Base-by-base conservation (phyloP, 108 stramenopile species). In the Chaetoceros tenuissimus region DNA sequence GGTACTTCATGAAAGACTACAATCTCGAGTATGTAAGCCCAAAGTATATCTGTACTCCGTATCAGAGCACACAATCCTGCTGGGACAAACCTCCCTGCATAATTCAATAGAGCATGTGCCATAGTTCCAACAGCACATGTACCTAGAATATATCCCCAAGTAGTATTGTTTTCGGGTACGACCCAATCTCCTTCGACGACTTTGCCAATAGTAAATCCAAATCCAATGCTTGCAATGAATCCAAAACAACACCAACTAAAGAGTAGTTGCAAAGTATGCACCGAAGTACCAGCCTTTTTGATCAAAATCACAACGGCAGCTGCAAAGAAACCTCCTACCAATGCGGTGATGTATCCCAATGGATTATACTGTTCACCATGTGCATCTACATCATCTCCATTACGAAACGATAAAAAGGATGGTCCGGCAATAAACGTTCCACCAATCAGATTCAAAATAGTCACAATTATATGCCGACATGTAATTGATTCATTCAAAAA, bases 261-360 rank as follows among this genome's bases (percentile, higher is more conserved):
- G 1, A 78, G 48, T 1, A 79, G 49, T 64, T 79, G 73, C 16
- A 65, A 58, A 0, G 78, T 79, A 51, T 79, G 78, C 21, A 60
- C 64, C 5, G 73, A 73, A 1, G 67, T 55, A 26, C 49, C 51
- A 46, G 71, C 78, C 27, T 70, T 63, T 54, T 73, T 68, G 20
- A 79, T 79, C n/a, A 74, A 30, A 48, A 63, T 67, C 28, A 73
- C 34, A 17, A 74, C 62, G 22, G 55, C 26, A 40, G 73, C 60
- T 31, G 28, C 31, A 48, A 61, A 71, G 28, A 55, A 45, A 0
- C 65, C 27, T 31, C 73, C 78, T 29, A 71, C 1, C 19, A 69
- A 40, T 3, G 62, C 78, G 16, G 78, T 65, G 18, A 71, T 31
- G 63, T 79, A 79, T 57, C 78, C 78, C 28, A 66, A 27, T 40